Conservation (phyloP, 2,329 filamentous ascomycete genomes). For the Pyrenochaeta sp. region DNA sequence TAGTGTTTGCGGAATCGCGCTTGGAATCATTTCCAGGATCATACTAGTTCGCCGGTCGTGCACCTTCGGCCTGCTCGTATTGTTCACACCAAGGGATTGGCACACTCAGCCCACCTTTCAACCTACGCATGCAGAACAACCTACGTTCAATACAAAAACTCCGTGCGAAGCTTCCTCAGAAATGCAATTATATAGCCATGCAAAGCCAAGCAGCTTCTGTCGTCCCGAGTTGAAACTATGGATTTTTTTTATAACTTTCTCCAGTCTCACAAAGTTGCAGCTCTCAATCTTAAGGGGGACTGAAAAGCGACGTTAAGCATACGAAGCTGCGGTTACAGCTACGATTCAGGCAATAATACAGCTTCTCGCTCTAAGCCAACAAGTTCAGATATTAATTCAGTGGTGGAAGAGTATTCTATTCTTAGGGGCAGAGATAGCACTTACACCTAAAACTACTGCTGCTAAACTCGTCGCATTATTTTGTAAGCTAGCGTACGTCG, state of each 20-base stretch:
- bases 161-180: too few relatives aligned
- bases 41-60: too few relatives aligned
- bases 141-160: too few relatives aligned
- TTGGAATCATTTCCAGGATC: too few relatives aligned
- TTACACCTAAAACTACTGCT: constrained; percentile 55
- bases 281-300: constrained; percentile 58
- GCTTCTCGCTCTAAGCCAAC: constrained; percentile 57
- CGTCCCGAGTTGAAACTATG: too few relatives aligned
- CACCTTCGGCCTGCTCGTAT: too few relatives aligned
- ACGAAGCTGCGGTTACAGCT: constrained; percentile 51
- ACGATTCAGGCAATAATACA: constrained; percentile 56
- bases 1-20: too few relatives aligned
- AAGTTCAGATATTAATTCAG: constrained; percentile 66
- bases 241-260: constrained; percentile 42
- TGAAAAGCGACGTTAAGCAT: constrained; percentile 53
- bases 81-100: too few relatives aligned
- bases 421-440: constrained; percentile 62
- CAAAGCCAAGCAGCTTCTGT: too few relatives aligned
- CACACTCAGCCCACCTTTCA: too few relatives aligned
- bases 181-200: too few relatives aligned
- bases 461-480: constrained; percentile 29
- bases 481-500: constrained; percentile 48
- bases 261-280: constrained; percentile 53
- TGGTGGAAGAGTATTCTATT: constrained; percentile 46
- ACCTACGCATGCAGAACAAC: too few relatives aligned